A percentile compares a stretch with the other conserved stretches of the same genome.
Conservation (phyloP, 768 basidiomycete species). For the Leucogyrophana mollusca region DNA sequence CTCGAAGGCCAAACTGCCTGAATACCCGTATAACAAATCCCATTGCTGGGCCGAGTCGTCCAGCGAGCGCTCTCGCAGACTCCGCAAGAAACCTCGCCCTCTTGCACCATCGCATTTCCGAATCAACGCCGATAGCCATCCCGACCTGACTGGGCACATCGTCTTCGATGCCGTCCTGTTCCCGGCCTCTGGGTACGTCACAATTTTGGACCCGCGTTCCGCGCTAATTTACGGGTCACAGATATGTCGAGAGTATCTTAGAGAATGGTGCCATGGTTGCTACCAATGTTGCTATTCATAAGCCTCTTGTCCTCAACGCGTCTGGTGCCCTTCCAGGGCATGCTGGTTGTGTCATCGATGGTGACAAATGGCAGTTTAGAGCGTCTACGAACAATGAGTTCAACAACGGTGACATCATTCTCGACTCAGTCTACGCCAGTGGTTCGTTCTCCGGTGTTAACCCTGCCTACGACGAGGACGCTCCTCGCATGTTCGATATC, state of each 20-base stretch:
- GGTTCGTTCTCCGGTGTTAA: constrained; percentile 25
- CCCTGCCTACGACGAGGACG: constrained; percentile 20
- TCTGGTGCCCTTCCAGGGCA: constrained; percentile 17
- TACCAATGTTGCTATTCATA: constrained; percentile 25
- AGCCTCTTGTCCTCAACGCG: constrained; percentile 24
- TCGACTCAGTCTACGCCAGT: constrained; percentile 28
- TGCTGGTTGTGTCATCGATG: constrained; percentile 23
- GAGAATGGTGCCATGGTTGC: constrained; percentile 33
- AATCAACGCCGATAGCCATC: constrained; percentile 23
- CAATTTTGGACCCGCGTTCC: neutral
- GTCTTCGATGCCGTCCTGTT: neutral
- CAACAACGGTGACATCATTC: constrained; percentile 19
- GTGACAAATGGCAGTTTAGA: constrained; percentile 28
- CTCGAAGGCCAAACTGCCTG: constrained; percentile 23
- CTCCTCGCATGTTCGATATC: constrained; percentile 22
- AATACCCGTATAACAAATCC: constrained; percentile 29
- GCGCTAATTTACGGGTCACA: constrained; percentile 3
- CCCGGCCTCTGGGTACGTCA: neutral
- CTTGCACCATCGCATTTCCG: neutral
- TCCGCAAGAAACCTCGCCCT: constrained; percentile 17
- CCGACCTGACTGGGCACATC: neutral
- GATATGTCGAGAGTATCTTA: constrained; percentile 28
- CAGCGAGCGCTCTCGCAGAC: constrained; percentile 20
- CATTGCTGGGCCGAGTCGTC: constrained; percentile 26
- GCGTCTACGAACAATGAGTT: constrained; percentile 23